These are phyloP conservation scores for Ganoderma meredithae DNA, from an alignment of 1,284 basidiomycete species.

Conservation along the genomic window DNA sequence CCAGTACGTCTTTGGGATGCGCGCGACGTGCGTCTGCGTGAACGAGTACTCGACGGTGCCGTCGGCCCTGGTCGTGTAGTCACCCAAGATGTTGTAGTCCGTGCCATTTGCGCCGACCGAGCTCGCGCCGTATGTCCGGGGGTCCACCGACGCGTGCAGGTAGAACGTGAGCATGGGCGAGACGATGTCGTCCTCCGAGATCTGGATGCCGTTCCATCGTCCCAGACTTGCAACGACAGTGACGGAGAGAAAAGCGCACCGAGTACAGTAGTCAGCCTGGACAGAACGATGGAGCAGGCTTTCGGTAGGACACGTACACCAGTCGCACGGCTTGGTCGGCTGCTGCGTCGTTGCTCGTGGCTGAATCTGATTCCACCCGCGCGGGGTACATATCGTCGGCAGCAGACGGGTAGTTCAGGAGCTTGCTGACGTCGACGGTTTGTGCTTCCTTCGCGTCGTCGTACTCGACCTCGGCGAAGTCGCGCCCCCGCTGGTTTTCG, in stretches of 20 bases:
- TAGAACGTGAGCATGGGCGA: constrained; percentile 17
- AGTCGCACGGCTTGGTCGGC: constrained; percentile 2
- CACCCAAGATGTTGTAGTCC: constrained; percentile 12
- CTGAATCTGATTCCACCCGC: not conserved
- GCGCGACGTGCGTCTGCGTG: constrained; percentile 17
- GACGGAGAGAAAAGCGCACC: not conserved
- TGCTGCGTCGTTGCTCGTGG: not conserved
- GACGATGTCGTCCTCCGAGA: constrained; percentile 1
- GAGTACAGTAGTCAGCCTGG: too few relatives aligned
- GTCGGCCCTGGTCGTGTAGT: constrained; percentile 11
- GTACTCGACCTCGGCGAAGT: constrained; percentile 9
- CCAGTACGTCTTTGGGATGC: constrained; percentile 19
- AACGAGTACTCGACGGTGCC: constrained; percentile 21
- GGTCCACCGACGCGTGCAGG: constrained; percentile 19
- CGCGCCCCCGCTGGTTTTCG: constrained; percentile 6
- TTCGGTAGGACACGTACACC: constrained; percentile 1
- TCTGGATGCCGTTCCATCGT: constrained; percentile 17
- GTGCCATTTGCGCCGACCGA: constrained; percentile 17
- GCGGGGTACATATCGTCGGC: not conserved
- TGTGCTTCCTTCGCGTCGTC: constrained; percentile 4
- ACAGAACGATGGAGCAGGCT: not conserved
- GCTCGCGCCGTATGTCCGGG: constrained; percentile 10
- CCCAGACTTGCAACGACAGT: constrained; percentile 11
- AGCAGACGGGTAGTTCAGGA: not conserved
- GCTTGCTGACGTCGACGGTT: not conserved